A percentile compares a stretch with the other conserved stretches of the same genome.
phyloP scores from a whole-genome alignment of 805 yeast genomes.

The Candida ficus region DNA sequence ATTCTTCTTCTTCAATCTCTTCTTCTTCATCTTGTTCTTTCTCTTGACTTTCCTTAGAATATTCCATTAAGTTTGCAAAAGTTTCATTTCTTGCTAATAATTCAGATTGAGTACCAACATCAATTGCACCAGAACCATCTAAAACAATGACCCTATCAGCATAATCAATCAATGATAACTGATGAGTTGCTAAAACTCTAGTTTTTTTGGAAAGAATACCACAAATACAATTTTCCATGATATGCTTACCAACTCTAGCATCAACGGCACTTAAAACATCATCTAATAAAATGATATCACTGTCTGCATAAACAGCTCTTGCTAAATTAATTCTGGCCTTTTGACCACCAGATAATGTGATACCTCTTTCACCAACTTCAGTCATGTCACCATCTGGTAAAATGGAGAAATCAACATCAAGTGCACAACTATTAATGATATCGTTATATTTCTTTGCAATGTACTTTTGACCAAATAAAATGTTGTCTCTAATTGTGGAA shows the following conservation, averaged over 20 bases:
- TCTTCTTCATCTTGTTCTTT: constrained; percentile 26
- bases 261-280: constrained; percentile 85
- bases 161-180: constrained; percentile 59
- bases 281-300: constrained; percentile 65
- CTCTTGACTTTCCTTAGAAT: constrained; percentile 30
- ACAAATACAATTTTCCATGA: constrained; percentile 61
- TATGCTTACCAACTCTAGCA: constrained; percentile 79
- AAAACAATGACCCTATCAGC: constrained; percentile 71
- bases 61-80: constrained; percentile 49
- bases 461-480: constrained; percentile 56
- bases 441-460: constrained; percentile 46
- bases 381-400: constrained; percentile 74
- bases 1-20: constrained; percentile 23
- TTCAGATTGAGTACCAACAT: constrained; percentile 56
- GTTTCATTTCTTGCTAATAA: constrained; percentile 38
- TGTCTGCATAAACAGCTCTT: constrained; percentile 67
- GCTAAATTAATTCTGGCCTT: constrained; percentile 79
- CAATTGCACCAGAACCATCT: constrained; percentile 56
- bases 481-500: constrained; percentile 71
- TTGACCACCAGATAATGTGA: constrained; percentile 85
- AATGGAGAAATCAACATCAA: constrained; percentile 57
- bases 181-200: constrained; percentile 79
- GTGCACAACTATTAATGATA: constrained; percentile 61
- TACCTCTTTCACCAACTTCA: constrained; percentile 82
- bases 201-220: constrained; percentile 57